A percentile compares a stretch with the other conserved stretches of the same genome.
Conservation (phyloP, 441 rosid species). For the Adansonia rubrostipa region DNA sequence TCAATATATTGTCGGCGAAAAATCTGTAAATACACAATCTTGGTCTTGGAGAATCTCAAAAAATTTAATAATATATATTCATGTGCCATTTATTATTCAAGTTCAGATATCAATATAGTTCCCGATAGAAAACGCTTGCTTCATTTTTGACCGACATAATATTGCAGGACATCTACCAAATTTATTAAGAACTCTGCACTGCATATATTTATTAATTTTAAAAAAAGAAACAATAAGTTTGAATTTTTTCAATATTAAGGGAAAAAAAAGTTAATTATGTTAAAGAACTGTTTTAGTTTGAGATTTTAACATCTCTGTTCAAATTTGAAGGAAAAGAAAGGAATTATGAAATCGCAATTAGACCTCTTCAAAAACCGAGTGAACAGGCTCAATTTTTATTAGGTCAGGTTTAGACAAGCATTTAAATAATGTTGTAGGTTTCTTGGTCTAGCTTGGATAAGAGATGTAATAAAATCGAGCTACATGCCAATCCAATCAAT, state of each 20-base stretch:
- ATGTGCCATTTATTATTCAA: not conserved
- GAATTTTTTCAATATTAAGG: not conserved
- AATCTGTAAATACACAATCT: not conserved
- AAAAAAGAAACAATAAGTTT: not conserved
- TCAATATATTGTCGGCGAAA: no score
- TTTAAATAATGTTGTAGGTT: no score
- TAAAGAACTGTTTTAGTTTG: not conserved
- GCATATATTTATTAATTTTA: not conserved
- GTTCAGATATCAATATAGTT: not conserved
- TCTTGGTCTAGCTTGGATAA: no score
- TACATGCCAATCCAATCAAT: no score
- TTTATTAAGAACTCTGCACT: not conserved
- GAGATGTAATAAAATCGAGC: no score
- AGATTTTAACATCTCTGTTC: no score
- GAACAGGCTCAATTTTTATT: no score
- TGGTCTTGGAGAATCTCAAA: not conserved
- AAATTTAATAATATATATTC: not conserved
- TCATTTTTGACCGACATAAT: not conserved
- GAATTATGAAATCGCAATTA: not conserved
- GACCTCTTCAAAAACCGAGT: no score
- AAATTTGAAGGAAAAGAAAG: no score
- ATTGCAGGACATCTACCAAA: not conserved
- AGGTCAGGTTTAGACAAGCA: no score
- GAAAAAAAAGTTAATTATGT: not conserved
- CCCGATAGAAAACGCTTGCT: not conserved